Conservation (phyloP, 2,329 filamentous ascomycete species). For the Arthrobotrys sphaeroides region DNA sequence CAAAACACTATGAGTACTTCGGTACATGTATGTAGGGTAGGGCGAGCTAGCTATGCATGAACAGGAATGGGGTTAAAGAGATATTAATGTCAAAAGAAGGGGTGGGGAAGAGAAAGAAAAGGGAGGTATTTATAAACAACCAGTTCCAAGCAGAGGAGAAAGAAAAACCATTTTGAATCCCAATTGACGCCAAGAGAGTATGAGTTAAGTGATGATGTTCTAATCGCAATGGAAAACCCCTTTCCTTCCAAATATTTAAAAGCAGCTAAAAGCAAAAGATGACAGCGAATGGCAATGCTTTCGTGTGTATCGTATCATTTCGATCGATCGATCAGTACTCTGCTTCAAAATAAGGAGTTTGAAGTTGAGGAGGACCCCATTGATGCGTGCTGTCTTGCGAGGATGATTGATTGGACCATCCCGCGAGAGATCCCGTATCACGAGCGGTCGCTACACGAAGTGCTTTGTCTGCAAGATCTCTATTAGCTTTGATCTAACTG, state of each 20-base stretch:
- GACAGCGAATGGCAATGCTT: slow-evolving; percentile 47
- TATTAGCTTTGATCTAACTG: slow-evolving; percentile 1
- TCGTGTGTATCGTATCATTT: slow-evolving; percentile 53
- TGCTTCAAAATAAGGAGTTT: slow-evolving; percentile 53
- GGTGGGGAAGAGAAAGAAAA: not conserved
- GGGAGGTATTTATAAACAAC: slow-evolving; percentile 11
- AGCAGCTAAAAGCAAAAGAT: slow-evolving; percentile 52
- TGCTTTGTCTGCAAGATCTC: slow-evolving; percentile 38
- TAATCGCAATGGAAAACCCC: slow-evolving; percentile 48
- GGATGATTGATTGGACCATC: slow-evolving; percentile 53
- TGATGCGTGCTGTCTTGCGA: slow-evolving; percentile 51
- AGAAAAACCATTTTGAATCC: slow-evolving; percentile 52
- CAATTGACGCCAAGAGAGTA: slow-evolving; percentile 53
- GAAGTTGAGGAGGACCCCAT: slow-evolving; percentile 52
- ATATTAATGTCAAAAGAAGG: slow-evolving; percentile 43
- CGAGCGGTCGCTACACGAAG: slow-evolving; percentile 32
- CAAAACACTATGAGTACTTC: slow-evolving; percentile 19
- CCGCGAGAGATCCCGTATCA: slow-evolving; percentile 48
- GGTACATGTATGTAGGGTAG: slow-evolving; percentile 13
- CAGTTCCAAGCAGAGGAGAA: slow-evolving; percentile 17
- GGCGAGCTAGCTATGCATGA: slow-evolving; percentile 16
- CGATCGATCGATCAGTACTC: slow-evolving; percentile 45
- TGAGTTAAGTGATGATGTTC: slow-evolving; percentile 49
- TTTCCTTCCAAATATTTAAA: slow-evolving; percentile 44
- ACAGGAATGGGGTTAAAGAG: slow-evolving; percentile 6